A percentile compares a stretch with the other conserved stretches of the same genome.
Evolutionary conservation across 208 protist species (phyloP).

Genomic region (Porcisia hertigi): DNA sequence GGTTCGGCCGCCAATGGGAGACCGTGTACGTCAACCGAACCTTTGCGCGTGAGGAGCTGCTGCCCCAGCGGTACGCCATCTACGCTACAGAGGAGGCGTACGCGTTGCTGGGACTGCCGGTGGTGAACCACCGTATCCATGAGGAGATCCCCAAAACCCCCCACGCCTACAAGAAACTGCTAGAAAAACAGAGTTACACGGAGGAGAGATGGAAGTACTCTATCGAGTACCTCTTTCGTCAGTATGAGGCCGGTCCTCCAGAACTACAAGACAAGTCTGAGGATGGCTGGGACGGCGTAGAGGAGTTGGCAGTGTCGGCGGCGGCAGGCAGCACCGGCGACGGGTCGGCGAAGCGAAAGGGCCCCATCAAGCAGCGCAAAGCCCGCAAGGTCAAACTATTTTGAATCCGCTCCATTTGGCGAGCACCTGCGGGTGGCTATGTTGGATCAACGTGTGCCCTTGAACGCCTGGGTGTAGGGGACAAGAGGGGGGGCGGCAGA

Average conservation of each 20-base stretch:
- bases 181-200: conserved; percentile 86
- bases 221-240: conserved; percentile 90
- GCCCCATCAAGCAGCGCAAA: conserved; percentile 86
- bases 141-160: conserved; percentile 79
- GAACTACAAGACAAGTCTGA: conserved; percentile 74
- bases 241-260: conserved; percentile 80
- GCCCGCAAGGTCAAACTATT: conserved; percentile 91
- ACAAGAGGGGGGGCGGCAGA: no score
- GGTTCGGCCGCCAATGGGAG: conserved; percentile 81
- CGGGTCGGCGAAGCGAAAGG: conserved; percentile 62
- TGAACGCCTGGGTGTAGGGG: neutral
- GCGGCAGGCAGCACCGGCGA: conserved; percentile 34
- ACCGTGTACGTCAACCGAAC: conserved; percentile 78
- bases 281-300: conserved; percentile 72
- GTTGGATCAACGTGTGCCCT: neutral
- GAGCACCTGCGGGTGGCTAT: neutral
- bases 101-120: conserved; percentile 70
- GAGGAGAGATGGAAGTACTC: conserved; percentile 92
- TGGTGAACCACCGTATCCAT: conserved; percentile 81
- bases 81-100: conserved; percentile 90
- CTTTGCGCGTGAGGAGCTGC: conserved; percentile 78
- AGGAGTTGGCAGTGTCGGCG: conserved; percentile 47
- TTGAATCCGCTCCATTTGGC: conserved; percentile 20
- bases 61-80: conserved; percentile 87
- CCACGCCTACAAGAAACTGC: conserved; percentile 78